Evolutionary conservation across 1,284 basidiomycete genomes (phyloP).

Genomic region (Lignosus rhinocerotis): DNA sequence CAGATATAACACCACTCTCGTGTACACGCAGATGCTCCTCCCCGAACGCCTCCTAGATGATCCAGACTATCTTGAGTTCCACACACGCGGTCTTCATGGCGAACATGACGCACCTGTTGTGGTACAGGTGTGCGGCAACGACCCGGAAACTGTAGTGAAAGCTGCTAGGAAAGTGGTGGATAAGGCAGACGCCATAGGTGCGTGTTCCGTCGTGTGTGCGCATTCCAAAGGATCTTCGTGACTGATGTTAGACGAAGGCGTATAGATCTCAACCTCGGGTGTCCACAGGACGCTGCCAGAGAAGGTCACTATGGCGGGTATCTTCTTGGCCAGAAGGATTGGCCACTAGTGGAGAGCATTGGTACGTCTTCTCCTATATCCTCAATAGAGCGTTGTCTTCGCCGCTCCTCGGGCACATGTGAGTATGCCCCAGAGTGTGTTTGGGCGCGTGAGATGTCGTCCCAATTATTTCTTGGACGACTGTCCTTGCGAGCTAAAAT

Average conservation of each 20-base stretch:
- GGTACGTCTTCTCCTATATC: constrained; percentile 38
- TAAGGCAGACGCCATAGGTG: constrained; percentile 68
- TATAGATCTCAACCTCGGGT: constrained; percentile 60
- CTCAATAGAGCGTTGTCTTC: no score
- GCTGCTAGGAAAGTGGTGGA: constrained; percentile 58
- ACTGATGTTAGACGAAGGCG: constrained; percentile 21
- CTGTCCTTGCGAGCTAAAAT: no score
- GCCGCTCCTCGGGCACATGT: no score
- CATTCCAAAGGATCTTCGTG: not conserved
- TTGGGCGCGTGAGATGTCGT: no score
- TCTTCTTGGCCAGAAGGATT: constrained; percentile 66
- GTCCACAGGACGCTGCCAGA: constrained; percentile 69
- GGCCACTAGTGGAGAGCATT: constrained; percentile 64
- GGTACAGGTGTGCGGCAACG: constrained; percentile 72
- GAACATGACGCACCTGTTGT: constrained; percentile 49
- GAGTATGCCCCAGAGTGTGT: no score
- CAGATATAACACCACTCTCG: constrained; percentile 58
- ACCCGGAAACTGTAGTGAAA: constrained; percentile 55
- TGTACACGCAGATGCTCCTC: constrained; percentile 74
- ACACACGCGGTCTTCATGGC: constrained; percentile 29
- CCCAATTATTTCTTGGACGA: no score
- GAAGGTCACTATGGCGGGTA: constrained; percentile 75
- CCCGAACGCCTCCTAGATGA: constrained; percentile 60
- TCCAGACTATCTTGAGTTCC: constrained; percentile 58
- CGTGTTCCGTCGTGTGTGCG: constrained; percentile 11